These are phyloP conservation scores for Aschersonia sp. DNA, from an alignment of 2,329 filamentous ascomycete species.

Conservation along the genomic window DNA sequence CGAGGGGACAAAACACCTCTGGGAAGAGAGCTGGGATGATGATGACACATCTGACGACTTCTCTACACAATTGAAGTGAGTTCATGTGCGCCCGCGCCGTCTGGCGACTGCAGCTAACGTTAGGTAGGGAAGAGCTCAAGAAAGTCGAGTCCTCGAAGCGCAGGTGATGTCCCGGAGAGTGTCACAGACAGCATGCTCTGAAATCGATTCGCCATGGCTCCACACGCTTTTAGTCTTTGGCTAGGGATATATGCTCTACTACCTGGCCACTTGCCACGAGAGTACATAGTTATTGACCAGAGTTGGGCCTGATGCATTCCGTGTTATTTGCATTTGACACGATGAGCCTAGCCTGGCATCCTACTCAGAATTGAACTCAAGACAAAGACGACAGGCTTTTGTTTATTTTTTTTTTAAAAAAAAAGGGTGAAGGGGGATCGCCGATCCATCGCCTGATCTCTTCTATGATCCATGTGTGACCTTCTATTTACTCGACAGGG, in stretches of 20 bases:
- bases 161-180: slow-evolving; percentile 19
- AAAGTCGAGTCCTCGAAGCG: slow-evolving; percentile 73
- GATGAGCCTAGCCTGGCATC: no score
- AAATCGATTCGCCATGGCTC: background rate
- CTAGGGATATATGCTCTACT: no score
- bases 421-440: no score
- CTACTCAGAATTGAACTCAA: no score
- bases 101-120: background rate
- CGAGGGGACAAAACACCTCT: slow-evolving; percentile 63
- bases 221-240: no score
- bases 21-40: slow-evolving; percentile 99
- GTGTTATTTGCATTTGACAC: no score
- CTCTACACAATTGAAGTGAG: slow-evolving; percentile 81
- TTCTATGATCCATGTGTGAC: background rate
- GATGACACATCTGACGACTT: slow-evolving; percentile 97
- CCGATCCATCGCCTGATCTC: no score
- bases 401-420: no score
- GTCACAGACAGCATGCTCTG: background rate
- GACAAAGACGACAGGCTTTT: no score
- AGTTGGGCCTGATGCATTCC: no score
- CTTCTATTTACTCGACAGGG: slow-evolving; percentile 64
- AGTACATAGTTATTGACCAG: no score
- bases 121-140: slow-evolving; percentile 70
- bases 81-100: slow-evolving; percentile 7
- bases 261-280: no score